Conservation (phyloP, 129 eudicot species). For the Deinandra increscens region DNA sequence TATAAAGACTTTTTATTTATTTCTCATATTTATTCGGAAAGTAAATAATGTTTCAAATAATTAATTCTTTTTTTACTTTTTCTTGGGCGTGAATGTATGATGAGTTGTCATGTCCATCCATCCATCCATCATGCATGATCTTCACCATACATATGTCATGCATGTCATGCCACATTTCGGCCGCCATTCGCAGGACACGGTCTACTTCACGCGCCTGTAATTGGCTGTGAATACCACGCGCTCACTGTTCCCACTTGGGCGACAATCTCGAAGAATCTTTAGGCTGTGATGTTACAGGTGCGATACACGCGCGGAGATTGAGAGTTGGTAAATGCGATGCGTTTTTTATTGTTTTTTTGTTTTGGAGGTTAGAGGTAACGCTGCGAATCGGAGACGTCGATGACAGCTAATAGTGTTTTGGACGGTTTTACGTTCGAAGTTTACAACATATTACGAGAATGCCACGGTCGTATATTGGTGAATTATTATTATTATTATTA, state of each 20-base stretch:
- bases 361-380: conserved; percentile 31
- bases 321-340: background rate
- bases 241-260: background rate
- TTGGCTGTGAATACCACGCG: background rate
- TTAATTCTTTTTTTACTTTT: background rate
- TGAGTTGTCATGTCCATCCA: conserved; percentile 44
- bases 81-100: conserved; percentile 16
- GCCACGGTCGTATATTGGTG: conserved; percentile 19
- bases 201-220: background rate
- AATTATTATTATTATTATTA: background rate
- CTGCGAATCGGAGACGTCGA: conserved; percentile 39
- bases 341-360: conserved; percentile 21
- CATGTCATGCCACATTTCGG: conserved; percentile 36
- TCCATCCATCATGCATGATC: conserved; percentile 43
- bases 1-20: conserved; percentile 29
- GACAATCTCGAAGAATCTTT: background rate
- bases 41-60: conserved; percentile 24
- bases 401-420: conserved; percentile 31
- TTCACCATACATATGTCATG: conserved; percentile 38
- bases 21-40: conserved; percentile 21
- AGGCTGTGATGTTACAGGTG: background rate
- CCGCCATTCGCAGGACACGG: conserved; percentile 18
- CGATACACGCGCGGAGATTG: background rate
- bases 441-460: conserved; percentile 5
- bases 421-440: conserved; percentile 1